phyloP scores from a whole-genome alignment of 2,329 filamentous ascomycete species.

The Cladosporium austrohemisphaericum region DNA sequence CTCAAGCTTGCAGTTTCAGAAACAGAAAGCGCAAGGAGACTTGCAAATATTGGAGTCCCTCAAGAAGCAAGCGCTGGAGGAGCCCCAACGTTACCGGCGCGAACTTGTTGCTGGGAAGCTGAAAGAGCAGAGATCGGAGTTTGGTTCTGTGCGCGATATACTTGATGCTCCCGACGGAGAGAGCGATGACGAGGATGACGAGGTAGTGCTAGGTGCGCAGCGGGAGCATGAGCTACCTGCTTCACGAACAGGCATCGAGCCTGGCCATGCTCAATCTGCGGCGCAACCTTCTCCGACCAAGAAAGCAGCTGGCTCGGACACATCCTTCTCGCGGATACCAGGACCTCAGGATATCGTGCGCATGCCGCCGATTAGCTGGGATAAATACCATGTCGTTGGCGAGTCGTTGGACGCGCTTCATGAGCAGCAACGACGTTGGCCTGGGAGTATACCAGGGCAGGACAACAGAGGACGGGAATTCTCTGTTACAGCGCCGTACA shows the following conservation, averaged over 20 bases:
- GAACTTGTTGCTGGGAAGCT: slow-evolving; percentile 62
- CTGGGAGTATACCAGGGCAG: slow-evolving; percentile 35
- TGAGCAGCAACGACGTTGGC: slow-evolving; percentile 68
- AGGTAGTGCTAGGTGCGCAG: slow-evolving; percentile 29
- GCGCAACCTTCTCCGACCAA: background rate
- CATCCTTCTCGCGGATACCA: slow-evolving; percentile 63
- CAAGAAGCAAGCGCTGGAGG: slow-evolving; percentile 65
- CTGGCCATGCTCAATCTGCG: slow-evolving; percentile 17
- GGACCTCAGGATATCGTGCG: slow-evolving; percentile 77
- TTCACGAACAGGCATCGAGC: slow-evolving; percentile 11
- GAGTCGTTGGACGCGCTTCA: slow-evolving; percentile 81
- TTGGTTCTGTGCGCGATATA: slow-evolving; percentile 33
- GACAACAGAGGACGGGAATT: slow-evolving; percentile 41
- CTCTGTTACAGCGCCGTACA: slow-evolving; percentile 56
- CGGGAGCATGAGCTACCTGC: slow-evolving; percentile 31
- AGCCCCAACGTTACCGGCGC: slow-evolving; percentile 68
- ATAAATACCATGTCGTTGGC: slow-evolving; percentile 86
- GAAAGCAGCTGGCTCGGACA: background rate
- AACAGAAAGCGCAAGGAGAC: slow-evolving; percentile 71
- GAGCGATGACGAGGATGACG: slow-evolving; percentile 24
- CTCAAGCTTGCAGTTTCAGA: slow-evolving; percentile 81
- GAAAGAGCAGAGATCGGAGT: slow-evolving; percentile 30
- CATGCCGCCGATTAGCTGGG: slow-evolving; percentile 89
- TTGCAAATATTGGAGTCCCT: slow-evolving; percentile 65
- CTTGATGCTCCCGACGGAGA: slow-evolving; percentile 32